Percentiles rank a stretch among this genome's conserved stretches.
Conservation (phyloP, 805 yeast species). For the Nakazawaea sp. region DNA sequence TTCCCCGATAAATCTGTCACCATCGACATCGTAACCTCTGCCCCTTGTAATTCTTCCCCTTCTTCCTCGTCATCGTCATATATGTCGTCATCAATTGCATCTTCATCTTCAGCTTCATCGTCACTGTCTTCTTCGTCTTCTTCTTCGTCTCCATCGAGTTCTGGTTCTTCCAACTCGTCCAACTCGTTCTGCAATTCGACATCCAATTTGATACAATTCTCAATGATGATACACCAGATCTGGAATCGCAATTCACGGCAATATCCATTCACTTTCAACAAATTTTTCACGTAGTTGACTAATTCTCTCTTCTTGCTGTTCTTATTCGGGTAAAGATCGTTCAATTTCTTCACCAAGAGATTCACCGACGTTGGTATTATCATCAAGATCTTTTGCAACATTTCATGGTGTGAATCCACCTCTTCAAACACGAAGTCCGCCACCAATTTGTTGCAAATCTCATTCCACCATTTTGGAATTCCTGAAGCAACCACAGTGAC, state of each 20-base stretch:
- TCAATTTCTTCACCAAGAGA: conserved; percentile 51
- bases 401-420: conserved; percentile 48
- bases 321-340: conserved; percentile 73
- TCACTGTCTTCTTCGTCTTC: conserved; percentile 25
- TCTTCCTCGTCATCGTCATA: conserved; percentile 20
- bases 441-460: conserved; percentile 66
- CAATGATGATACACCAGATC: conserved; percentile 76
- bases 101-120: conserved; percentile 23
- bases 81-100: conserved; percentile 16
- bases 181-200: conserved; percentile 86
- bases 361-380: conserved; percentile 79
- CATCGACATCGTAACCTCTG: conserved; percentile 39
- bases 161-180: conserved; percentile 77
- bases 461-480: conserved; percentile 85
- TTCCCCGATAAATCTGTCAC: conserved; percentile 54
- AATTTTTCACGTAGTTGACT: conserved; percentile 59
- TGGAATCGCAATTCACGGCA: conserved; percentile 69
- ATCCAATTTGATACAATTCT: conserved; percentile 77
- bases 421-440: conserved; percentile 40
- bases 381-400: conserved; percentile 56
- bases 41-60: conserved; percentile 22
- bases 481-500: conserved; percentile 74
- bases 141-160: conserved; percentile 39
- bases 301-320: conserved; percentile 47
- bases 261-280: conserved; percentile 54